Percentiles rank a stretch among this genome's conserved stretches.
phyloP scores from a whole-genome alignment of 2,329 filamentous ascomycete species.

The Penicillium sp. region DNA sequence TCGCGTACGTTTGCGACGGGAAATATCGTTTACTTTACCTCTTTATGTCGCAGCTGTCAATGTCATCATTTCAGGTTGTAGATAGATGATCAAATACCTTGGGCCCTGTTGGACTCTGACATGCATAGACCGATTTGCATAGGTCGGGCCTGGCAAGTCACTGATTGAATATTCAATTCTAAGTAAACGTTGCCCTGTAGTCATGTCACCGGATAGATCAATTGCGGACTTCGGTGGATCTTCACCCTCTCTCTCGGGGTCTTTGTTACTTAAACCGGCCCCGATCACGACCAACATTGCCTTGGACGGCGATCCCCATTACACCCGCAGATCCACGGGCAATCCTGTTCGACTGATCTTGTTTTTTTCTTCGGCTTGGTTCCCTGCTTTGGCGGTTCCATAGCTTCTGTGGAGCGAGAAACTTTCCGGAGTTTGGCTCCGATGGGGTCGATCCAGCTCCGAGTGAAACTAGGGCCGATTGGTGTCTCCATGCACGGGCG shows the following conservation, averaged over 20 bases:
- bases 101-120: no score
- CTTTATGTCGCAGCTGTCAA: no score
- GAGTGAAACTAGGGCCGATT: neutral
- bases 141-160: no score
- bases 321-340: conserved; percentile 13
- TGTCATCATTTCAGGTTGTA: no score
- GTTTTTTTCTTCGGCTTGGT: conserved; percentile 14
- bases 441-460: conserved; percentile 6
- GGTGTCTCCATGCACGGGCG: conserved; percentile 3
- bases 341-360: neutral
- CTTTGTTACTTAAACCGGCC: neutral
- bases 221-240: neutral
- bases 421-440: conserved; percentile 5
- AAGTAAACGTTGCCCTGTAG: no score
- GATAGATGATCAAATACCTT: no score
- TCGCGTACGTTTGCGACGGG: no score
- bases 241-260: neutral
- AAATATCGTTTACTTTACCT: no score
- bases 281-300: conserved; percentile 4
- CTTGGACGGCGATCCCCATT: neutral
- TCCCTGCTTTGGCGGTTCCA: conserved; percentile 11
- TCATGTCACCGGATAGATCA: no score
- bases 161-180: no score
- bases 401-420: conserved; percentile 8
- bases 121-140: no score